Evolutionary conservation across 1,284 basidiomycete genomes (phyloP).

Genomic region (Ceratobasidium papillatum): DNA sequence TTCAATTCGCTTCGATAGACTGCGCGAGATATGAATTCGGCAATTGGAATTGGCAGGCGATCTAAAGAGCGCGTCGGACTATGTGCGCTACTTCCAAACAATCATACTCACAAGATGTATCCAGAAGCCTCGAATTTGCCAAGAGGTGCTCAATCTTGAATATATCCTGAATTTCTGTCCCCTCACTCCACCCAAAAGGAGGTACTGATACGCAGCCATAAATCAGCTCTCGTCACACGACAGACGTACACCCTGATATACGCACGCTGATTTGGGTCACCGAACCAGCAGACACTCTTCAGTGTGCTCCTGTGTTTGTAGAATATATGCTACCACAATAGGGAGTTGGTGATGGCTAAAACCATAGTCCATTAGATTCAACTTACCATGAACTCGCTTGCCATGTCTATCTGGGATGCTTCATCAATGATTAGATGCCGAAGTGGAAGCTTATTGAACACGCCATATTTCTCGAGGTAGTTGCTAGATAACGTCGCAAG

Average conservation of each 20-base stretch:
- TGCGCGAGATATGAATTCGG: constrained; percentile 69
- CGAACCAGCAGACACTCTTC: constrained; percentile 73
- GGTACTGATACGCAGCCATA: constrained; percentile 55
- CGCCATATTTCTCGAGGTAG: background rate
- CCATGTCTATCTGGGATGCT: constrained; percentile 67
- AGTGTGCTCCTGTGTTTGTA: constrained; percentile 57
- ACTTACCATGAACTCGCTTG: constrained; percentile 61
- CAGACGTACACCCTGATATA: constrained; percentile 25
- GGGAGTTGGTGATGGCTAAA: background rate
- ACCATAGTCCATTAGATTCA: background rate
- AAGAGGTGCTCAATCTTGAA: constrained; percentile 59
- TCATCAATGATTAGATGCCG: constrained; percentile 66
- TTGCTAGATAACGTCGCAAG: constrained; percentile 13
- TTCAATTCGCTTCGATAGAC: constrained; percentile 66
- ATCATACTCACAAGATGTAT: constrained; percentile 57
- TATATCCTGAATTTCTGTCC: constrained; percentile 55
- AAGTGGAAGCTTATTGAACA: constrained; percentile 42
- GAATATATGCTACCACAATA: constrained; percentile 55
- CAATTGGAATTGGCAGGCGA: constrained; percentile 79
- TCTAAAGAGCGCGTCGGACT: constrained; percentile 55
- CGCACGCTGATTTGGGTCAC: constrained; percentile 78
- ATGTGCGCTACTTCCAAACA: background rate
- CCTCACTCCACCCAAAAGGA: constrained; percentile 59
- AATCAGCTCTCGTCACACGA: constrained; percentile 1
- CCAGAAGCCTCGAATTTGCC: constrained; percentile 51